A percentile compares a stretch with the other conserved stretches of the same genome.
Conservation (phyloP, 768 basidiomycete species). For the Arthromyces matolae region DNA sequence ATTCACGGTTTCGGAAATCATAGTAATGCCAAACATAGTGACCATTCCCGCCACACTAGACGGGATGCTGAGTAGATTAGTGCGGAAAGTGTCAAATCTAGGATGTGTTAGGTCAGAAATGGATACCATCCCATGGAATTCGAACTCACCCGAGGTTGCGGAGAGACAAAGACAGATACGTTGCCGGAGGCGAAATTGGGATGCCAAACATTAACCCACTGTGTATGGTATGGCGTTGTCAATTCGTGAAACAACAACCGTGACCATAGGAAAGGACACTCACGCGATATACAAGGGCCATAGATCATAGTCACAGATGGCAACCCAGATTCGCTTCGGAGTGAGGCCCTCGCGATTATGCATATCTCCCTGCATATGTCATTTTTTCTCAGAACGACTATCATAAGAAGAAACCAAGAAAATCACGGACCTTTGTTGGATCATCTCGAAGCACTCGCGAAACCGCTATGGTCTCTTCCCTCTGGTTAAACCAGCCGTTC, state of each 20-base stretch:
- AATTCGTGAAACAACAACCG: not conserved
- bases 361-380: constrained; percentile 70
- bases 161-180: constrained; percentile 59
- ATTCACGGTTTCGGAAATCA: constrained; percentile 49
- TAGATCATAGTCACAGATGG: constrained; percentile 57
- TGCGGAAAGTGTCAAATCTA: constrained; percentile 57
- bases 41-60: constrained; percentile 47
- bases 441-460: constrained; percentile 59
- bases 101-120: not conserved
- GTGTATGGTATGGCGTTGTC: not conserved
- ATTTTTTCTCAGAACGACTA: too few relatives aligned
- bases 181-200: constrained; percentile 41
- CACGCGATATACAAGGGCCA: constrained; percentile 64
- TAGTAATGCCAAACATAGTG: constrained; percentile 46
- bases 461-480: constrained; percentile 59
- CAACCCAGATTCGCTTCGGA: constrained; percentile 45
- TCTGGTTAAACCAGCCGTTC: constrained; percentile 61
- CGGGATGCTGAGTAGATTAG: constrained; percentile 61
- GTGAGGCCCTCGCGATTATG: constrained; percentile 64
- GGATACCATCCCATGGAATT: not conserved
- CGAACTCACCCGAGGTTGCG: constrained; percentile 44
- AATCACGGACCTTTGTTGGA: constrained; percentile 46
- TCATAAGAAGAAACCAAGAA: not conserved
- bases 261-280: constrained; percentile 10
- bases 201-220: constrained; percentile 54